Evolutionary conservation across 345 rosid species (phyloP).

Genomic region (Pelargonium nanum): DNA sequence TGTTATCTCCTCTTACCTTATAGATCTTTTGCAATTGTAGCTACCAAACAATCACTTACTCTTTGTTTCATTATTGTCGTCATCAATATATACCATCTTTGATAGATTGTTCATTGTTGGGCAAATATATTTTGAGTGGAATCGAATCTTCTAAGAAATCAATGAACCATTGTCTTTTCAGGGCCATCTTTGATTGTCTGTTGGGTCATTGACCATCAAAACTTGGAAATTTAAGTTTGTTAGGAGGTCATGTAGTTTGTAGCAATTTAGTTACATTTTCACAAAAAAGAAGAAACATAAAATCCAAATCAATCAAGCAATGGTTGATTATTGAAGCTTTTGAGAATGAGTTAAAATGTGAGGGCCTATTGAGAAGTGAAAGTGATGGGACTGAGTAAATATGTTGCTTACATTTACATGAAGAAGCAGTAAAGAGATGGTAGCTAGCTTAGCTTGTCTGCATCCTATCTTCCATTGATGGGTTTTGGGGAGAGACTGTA

Average conservation of each 20-base stretch:
- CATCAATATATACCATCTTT: too few species aligned
- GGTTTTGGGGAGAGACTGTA: too few species aligned
- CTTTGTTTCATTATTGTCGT: too few species aligned
- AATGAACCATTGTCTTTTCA: background rate
- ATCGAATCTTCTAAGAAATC: too few species aligned
- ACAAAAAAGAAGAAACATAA: background rate
- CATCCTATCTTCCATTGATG: background rate
- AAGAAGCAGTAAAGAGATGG: background rate
- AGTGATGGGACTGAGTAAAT: conserved; percentile 1
- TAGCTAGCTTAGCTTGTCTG: background rate
- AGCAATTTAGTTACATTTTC: background rate
- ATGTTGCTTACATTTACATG: too few species aligned
- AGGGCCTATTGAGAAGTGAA: conserved; percentile 1
- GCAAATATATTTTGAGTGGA: too few species aligned
- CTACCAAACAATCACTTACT: too few species aligned
- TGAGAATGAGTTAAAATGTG: too few species aligned
- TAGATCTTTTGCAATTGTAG: too few species aligned
- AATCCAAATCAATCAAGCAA: background rate
- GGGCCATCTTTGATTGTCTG: background rate
- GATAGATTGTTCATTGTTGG: too few species aligned
- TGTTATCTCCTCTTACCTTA: too few species aligned
- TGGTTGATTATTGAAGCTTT: too few species aligned
- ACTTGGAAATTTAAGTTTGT: background rate
- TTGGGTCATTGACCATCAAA: background rate
- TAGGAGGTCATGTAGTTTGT: background rate